A percentile compares a stretch with the other conserved stretches of the same genome.
Evolutionary conservation across 495 filamentous ascomycete genomes (phyloP).

Genomic region (Penicillium alfredii): DNA sequence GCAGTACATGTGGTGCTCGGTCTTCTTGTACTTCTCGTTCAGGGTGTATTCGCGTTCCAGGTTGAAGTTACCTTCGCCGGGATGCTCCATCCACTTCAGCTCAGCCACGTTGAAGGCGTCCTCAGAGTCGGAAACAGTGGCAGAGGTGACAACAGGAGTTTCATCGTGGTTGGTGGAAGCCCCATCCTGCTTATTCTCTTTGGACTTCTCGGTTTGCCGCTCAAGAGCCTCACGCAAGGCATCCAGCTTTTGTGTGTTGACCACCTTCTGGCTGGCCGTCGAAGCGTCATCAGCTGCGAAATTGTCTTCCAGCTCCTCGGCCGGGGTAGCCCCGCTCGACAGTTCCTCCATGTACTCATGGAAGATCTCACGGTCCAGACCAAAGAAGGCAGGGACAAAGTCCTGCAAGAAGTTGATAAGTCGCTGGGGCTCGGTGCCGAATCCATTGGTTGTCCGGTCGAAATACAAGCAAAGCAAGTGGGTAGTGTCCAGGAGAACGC

Average conservation of each 20-base stretch:
- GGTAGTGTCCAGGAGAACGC: constrained; percentile 74
- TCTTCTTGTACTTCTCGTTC: constrained; percentile 73
- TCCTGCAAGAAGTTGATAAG: constrained; percentile 79
- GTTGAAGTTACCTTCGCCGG: constrained; percentile 45
- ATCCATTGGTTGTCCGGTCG: constrained; percentile 59
- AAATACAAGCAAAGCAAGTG: constrained; percentile 73
- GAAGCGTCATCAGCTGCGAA: constrained; percentile 43
- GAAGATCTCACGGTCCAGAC: constrained; percentile 68
- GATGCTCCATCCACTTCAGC: constrained; percentile 56
- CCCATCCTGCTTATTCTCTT: constrained; percentile 66
- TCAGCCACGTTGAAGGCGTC: constrained; percentile 43
- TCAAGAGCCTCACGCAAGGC: constrained; percentile 85
- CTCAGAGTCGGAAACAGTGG: constrained; percentile 41
- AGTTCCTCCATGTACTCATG: constrained; percentile 70
- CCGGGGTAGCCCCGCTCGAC: constrained; percentile 52
- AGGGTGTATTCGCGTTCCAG: constrained; percentile 60
- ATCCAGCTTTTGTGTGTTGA: constrained; percentile 66
- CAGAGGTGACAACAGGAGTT: constrained; percentile 59
- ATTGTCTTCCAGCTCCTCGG: constrained; percentile 63
- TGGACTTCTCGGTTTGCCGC: constrained; percentile 59
- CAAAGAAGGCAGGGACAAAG: constrained; percentile 87
- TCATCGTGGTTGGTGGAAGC: constrained; percentile 74
- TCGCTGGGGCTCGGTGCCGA: constrained; percentile 64
- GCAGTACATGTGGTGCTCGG: constrained; percentile 77
- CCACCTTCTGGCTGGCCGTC: constrained; percentile 51